Base-by-base conservation (phyloP, 108 stramenopile species). In the Nitzschia sp. region DNA sequence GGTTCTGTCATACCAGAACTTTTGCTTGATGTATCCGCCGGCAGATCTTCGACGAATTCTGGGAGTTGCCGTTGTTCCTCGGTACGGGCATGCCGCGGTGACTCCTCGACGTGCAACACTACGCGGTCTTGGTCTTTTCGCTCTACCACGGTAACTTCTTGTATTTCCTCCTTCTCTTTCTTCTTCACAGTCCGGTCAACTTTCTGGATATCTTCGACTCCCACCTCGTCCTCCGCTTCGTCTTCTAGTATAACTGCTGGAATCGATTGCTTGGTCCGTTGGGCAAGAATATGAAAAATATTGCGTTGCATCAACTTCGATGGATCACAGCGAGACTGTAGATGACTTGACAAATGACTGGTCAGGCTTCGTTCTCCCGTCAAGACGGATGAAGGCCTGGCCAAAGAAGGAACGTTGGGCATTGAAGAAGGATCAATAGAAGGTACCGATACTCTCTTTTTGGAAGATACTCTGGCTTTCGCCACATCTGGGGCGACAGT, bases 281-380 rank as follows among this genome's bases (percentile, higher is more conserved):
- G 55, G 45, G 42, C 57, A 26, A 69, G 26, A 45, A 69, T 57
- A 21, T 56, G 68, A 29, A 69, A 69, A 69, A 69, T 59, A 42
- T 69, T 69, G 21, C 57, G 19, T 38, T 38, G 49, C 49, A 51
- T 51, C 49, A 51, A 23, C 49, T 51, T 51, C 4, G 21, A 5
- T 23, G 49, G 49, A 19, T 51, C 49, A 4, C 18, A 19, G 4
- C 21, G 11, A 19, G 49, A 19, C 21, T 51, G 11, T 19, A 51
- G 21, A 19, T 51, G 49, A 15, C 38, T 42, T n/a, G n/a, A n/a
- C 38, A 42, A 15, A 42, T 11, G 15, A 19, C 49, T 51, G n/a
- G 21, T 23, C 4, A n/a, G n/a, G 49, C 21, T 51, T 19, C 21
- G 8, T 17, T 51, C 49, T 5, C 8, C 4, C 17, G 49, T 51